Evolutionary conservation across 495 filamentous ascomycete species (phyloP), one percentile per base, ranked within the genome.

Genomic region (Neurospora discreta): DNA sequence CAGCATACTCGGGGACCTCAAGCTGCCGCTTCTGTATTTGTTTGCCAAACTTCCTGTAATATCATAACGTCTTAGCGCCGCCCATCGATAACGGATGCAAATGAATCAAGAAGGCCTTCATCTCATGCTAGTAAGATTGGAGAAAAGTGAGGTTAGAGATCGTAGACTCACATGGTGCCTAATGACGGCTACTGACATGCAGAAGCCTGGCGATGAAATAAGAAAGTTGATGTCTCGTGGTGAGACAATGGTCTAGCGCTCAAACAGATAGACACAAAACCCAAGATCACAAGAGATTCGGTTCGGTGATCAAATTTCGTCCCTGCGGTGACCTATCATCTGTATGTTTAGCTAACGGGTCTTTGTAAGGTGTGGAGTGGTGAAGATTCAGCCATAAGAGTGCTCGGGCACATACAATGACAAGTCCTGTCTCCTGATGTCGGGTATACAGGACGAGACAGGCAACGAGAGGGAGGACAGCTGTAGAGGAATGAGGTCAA

Each of bases 1-100:
- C 93, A 68, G 95, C 95, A 91, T 99, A 99, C 87, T 99, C 95
- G 42, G 95, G 95, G 41, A 99, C 92, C 82, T 99, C 95, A 76
- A 99, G 93, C 85, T 98, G 95, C 80, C 94, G 90, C 86, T 95
- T 97, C 84, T 98, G 96, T 74, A 98, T 95, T 77, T 97, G 91
- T 87, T 99, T 99, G 80, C 95, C 95, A 85, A 98, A 99, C 89
- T 99, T 98, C 95, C 95, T 99, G 72, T 75, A 52, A 43, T 16
- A n/a, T 0, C 52, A 65, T 65, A 16, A 33, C 7, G 52, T 65
- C 52, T 65, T 65, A 65, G 52, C 52, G 52, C 52, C 52, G 52
- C 52, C 52, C 15, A 65, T 33, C 6, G 52, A 33, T 18, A 65
- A 16, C 52, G 9, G 26, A 65, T 65, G 10, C 9, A 60, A 33